A percentile compares a stretch with the other conserved stretches of the same genome.
These are phyloP conservation scores for Bipolaris sorokiniana DNA, from an alignment of 2,329 filamentous ascomycete species.

Conservation along the genomic window DNA sequence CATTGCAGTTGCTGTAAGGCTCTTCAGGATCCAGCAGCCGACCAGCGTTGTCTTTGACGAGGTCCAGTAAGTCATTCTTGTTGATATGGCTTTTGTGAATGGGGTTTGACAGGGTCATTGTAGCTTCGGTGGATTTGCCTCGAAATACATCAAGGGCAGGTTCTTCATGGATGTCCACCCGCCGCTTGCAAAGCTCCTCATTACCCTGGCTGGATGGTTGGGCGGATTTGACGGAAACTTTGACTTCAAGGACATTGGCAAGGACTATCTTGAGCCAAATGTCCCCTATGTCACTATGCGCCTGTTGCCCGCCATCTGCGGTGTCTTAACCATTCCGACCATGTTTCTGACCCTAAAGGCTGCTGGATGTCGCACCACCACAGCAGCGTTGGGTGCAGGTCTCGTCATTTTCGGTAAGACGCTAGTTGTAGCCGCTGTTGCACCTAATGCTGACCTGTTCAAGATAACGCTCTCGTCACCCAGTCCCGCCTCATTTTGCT, in stretches of 20 bases:
- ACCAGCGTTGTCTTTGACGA: conserved; percentile 98
- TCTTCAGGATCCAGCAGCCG: conserved; percentile 96
- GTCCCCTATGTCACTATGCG: conserved; percentile 99
- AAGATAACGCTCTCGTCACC: conserved; percentile 93
- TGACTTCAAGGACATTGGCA: conserved; percentile 99
- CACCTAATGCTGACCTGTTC: conserved; percentile 24
- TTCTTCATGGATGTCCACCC: conserved; percentile 99
- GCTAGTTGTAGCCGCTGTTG: background rate
- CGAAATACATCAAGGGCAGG: conserved; percentile 98
- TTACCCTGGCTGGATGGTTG: conserved; percentile 91
- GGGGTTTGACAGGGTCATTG: conserved; percentile 26
- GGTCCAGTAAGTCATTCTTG: conserved; percentile 79
- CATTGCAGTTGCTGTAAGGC: conserved; percentile 76
- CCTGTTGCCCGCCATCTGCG: conserved; percentile 86
- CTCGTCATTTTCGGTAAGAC: conserved; percentile 85
- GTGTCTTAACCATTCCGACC: conserved; percentile 84
- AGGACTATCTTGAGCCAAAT: conserved; percentile 92
- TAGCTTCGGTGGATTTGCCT: conserved; percentile 96
- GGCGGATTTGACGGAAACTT: conserved; percentile 95
- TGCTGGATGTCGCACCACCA: conserved; percentile 83
- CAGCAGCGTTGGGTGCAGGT: conserved; percentile 80
- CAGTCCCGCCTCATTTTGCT: conserved; percentile 95
- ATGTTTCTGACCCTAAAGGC: conserved; percentile 97
- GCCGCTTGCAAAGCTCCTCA: conserved; percentile 92
- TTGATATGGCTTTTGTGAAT: background rate